Conservation (phyloP, 2,329 filamentous ascomycete genomes). For the Blastomyces silverae region DNA sequence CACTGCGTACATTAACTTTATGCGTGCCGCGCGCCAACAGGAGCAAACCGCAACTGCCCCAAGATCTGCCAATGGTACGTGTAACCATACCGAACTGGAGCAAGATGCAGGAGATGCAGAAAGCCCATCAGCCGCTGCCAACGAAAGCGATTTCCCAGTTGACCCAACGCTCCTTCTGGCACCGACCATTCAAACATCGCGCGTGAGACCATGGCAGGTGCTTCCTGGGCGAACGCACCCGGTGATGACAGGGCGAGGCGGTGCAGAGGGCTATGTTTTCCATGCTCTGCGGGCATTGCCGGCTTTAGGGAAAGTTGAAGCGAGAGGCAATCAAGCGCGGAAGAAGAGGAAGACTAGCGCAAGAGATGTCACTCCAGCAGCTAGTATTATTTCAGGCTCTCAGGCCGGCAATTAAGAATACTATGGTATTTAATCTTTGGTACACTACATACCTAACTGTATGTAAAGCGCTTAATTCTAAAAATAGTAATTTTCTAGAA, state of each 20-base stretch:
- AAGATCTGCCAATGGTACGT: conserved; percentile 19
- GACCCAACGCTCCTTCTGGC: conserved; percentile 80
- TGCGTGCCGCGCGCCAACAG: conserved; percentile 22
- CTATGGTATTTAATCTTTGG: no score
- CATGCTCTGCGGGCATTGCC: conserved; percentile 76
- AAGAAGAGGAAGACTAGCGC: conserved; percentile 58
- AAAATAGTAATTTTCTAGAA: no score
- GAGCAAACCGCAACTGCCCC: conserved; percentile 34
- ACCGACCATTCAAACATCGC: conserved; percentile 70
- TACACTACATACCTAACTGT: no score
- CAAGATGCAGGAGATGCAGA: conserved; percentile 39
- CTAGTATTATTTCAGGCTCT: neutral
- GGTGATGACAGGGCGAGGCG: conserved; percentile 81
- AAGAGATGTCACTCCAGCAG: neutral
- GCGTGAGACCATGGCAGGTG: conserved; percentile 80
- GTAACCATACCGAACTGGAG: neutral
- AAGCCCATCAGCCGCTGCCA: conserved; percentile 26
- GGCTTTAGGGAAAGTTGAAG: conserved; percentile 69
- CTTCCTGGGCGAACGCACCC: conserved; percentile 88
- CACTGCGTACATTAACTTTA: conserved; percentile 57
- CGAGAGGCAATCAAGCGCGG: conserved; percentile 62
- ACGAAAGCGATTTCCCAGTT: conserved; percentile 66
- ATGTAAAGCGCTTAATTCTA: no score
- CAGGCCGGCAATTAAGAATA: neutral
- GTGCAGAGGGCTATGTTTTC: conserved; percentile 84